Evolutionary conservation across 306 rosid species (phyloP).

Genomic region (Carpinus viminea): DNA sequence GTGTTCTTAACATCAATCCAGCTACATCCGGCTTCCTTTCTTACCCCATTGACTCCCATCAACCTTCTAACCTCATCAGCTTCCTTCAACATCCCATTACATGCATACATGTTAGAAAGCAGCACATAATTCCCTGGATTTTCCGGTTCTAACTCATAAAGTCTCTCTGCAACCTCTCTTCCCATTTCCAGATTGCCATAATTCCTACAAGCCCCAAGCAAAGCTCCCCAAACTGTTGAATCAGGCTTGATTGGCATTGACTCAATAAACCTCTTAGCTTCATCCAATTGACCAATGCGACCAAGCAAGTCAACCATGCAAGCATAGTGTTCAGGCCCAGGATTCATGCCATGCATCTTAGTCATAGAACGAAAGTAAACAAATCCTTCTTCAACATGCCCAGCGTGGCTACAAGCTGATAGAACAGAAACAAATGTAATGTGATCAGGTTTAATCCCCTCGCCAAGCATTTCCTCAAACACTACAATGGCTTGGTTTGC

Average conservation of each 20-base stretch:
- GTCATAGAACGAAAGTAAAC: slow-evolving; percentile 54
- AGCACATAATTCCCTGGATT: slow-evolving; percentile 60
- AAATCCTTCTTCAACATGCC: slow-evolving; percentile 56
- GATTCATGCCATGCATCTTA: slow-evolving; percentile 40
- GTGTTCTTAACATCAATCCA: slow-evolving; percentile 56
- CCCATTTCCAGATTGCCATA: slow-evolving; percentile 58
- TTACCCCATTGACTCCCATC: slow-evolving; percentile 53
- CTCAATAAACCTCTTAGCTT: slow-evolving; percentile 54
- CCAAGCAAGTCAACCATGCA: slow-evolving; percentile 74
- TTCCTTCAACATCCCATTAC: slow-evolving; percentile 51
- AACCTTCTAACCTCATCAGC: slow-evolving; percentile 53
- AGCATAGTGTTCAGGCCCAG: slow-evolving; percentile 64
- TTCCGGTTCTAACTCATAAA: slow-evolving; percentile 63
- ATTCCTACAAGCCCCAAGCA: slow-evolving; percentile 64
- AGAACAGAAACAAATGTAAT: slow-evolving; percentile 63
- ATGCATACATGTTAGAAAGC: slow-evolving; percentile 48
- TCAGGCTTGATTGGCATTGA: slow-evolving; percentile 58
- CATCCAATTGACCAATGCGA: slow-evolving; percentile 53
- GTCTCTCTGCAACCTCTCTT: slow-evolving; percentile 51
- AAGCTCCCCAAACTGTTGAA: slow-evolving; percentile 60
- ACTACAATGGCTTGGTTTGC: slow-evolving; percentile 50
- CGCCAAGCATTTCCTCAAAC: slow-evolving; percentile 53
- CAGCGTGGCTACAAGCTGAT: slow-evolving; percentile 65
- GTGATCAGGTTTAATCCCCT: slow-evolving; percentile 49
- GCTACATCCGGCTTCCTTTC: slow-evolving; percentile 60